Evolutionary conservation across 2,329 filamentous ascomycete species (phyloP).

Genomic region (Fusarium sp.): DNA sequence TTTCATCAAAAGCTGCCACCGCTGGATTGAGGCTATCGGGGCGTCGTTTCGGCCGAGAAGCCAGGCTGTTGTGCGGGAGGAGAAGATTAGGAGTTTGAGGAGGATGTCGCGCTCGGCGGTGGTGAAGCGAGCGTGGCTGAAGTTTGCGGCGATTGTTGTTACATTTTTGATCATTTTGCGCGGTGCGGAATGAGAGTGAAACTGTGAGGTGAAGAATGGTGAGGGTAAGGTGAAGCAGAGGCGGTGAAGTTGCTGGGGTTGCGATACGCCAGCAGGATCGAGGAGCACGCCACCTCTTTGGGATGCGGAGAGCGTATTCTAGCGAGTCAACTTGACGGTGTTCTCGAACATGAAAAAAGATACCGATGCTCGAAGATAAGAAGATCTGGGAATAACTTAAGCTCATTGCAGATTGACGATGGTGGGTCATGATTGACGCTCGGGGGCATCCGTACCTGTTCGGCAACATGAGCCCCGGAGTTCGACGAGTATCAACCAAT

Average conservation of each 20-base stretch:
- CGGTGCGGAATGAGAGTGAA: neutral
- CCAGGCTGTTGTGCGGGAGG: neutral
- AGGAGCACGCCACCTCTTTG: neutral
- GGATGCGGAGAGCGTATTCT: neutral
- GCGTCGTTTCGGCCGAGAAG: conserved; percentile 1
- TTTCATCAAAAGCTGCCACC: conserved; percentile 1
- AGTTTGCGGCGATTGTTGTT: neutral
- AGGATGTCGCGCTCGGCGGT: conserved; percentile 3
- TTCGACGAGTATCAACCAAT: too few species aligned
- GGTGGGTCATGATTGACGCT: neutral
- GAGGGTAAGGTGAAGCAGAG: neutral
- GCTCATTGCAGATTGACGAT: neutral
- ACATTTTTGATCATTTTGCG: neutral
- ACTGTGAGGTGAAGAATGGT: neutral
- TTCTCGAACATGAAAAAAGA: neutral
- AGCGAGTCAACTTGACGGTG: neutral
- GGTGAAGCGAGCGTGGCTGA: neutral
- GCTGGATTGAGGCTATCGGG: neutral
- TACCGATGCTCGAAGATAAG: neutral
- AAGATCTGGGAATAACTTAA: neutral
- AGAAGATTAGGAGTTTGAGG: conserved; percentile 7
- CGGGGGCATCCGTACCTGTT: fast-evolving
- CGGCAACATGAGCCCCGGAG: too few species aligned
- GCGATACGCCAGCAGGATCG: neutral
- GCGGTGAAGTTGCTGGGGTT: conserved; percentile 4